These are phyloP conservation scores for Fraxinus sp. DNA, from an alignment of 305 asterid species.

Conservation along the genomic window DNA sequence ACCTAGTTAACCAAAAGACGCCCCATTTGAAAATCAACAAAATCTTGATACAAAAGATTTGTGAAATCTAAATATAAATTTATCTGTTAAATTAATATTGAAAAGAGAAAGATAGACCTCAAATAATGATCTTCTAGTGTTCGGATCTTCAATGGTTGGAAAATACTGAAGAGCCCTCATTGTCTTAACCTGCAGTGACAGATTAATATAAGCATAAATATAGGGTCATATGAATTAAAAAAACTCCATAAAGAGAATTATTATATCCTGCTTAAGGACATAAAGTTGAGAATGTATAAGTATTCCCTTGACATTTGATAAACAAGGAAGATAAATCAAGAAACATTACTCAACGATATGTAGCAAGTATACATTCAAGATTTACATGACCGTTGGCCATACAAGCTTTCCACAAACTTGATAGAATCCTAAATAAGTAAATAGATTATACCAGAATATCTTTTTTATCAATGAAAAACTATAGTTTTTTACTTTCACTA, in stretches of 20 bases:
- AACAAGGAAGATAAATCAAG: not conserved
- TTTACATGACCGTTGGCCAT: not conserved
- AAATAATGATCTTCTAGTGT: slow-evolving; percentile 82
- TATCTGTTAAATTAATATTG: not conserved
- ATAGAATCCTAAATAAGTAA: not conserved
- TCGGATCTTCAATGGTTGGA: slow-evolving; percentile 89
- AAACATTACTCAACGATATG: not conserved
- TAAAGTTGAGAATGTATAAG: not conserved
- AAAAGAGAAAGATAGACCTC: slow-evolving; percentile 51
- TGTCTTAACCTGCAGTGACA: slow-evolving; percentile 63
- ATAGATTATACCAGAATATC: not conserved
- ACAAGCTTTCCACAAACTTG: not conserved
- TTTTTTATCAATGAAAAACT: not conserved
- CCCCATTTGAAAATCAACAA: not conserved
- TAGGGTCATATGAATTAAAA: slow-evolving; percentile 20
- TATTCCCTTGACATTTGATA: not conserved
- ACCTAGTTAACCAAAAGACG: slow-evolving; percentile 44
- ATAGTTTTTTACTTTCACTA: not conserved
- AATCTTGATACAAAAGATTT: not conserved
- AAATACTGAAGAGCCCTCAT: slow-evolving; percentile 99
- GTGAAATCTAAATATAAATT: not conserved
- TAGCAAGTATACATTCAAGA: not conserved
- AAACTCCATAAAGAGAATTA: slow-evolving; percentile 14
- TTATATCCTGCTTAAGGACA: slow-evolving; percentile 9
- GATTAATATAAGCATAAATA: slow-evolving; percentile 15